These are phyloP conservation scores for Huntiella abstrusa DNA, from an alignment of 2,329 filamentous ascomycete genomes.

Conservation along the genomic window DNA sequence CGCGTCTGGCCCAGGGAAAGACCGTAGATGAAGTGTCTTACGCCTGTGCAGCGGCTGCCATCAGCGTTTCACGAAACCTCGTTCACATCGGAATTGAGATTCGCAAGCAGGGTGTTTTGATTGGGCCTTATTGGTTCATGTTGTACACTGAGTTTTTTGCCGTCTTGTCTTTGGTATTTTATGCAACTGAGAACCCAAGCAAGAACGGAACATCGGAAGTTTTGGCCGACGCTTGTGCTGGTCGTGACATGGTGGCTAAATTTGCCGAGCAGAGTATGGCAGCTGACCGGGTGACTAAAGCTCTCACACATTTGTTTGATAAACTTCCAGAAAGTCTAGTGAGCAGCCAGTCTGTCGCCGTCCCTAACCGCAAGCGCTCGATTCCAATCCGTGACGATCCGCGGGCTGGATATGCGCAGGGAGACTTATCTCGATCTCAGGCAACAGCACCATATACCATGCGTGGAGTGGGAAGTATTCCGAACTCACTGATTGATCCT, in stretches of 20 bases:
- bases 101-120: constrained; percentile 53
- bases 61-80: constrained; percentile 50
- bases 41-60: constrained; percentile 45
- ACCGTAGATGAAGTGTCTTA: constrained; percentile 59
- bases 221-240: constrained; percentile 66
- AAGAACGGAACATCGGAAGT: constrained; percentile 60
- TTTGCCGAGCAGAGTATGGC: constrained; percentile 73
- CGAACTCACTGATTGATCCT: neutral
- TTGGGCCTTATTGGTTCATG: constrained; percentile 73
- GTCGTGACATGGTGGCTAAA: constrained; percentile 61
- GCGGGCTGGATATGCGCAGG: constrained; percentile 3
- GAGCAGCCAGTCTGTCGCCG: neutral
- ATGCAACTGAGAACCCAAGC: constrained; percentile 61
- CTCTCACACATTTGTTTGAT: constrained; percentile 63
- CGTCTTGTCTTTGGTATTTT: constrained; percentile 62
- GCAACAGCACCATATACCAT: constrained; percentile 19
- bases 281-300: constrained; percentile 65
- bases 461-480: neutral
- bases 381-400: constrained; percentile 1
- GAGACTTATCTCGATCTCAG: constrained; percentile 10
- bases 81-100: constrained; percentile 66
- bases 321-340: constrained; percentile 58
- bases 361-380: constrained; percentile 4
- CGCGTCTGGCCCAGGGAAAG: constrained; percentile 34
- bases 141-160: constrained; percentile 72